These are phyloP conservation scores for Suillus occidentalis DNA, from an alignment of 768 basidiomycete species.

Conservation along the genomic window DNA sequence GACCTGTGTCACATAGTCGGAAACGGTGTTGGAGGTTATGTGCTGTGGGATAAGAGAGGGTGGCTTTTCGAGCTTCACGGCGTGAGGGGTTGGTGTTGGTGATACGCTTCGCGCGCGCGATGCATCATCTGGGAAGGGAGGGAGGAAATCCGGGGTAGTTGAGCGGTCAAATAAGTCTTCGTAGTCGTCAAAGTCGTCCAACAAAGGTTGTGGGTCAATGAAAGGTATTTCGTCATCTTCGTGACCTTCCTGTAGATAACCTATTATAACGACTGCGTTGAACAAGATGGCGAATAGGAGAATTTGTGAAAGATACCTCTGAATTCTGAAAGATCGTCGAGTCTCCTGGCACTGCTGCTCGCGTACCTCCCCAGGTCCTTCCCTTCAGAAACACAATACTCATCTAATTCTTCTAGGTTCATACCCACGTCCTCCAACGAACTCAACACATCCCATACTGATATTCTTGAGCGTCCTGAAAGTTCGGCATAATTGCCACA, in stretches of 20 bases:
- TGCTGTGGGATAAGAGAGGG: constrained; percentile 46
- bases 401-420: constrained; percentile 63
- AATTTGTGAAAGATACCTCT: constrained; percentile 50
- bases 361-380: constrained; percentile 70
- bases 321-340: constrained; percentile 74
- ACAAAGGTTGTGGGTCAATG: constrained; percentile 35
- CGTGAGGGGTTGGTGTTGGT: constrained; percentile 36
- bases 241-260: constrained; percentile 59
- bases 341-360: constrained; percentile 57
- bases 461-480: constrained; percentile 62
- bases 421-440: constrained; percentile 79
- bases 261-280: constrained; percentile 39
- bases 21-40: constrained; percentile 43
- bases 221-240: constrained; percentile 57
- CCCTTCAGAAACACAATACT: constrained; percentile 67
- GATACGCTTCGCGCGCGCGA: constrained; percentile 31
- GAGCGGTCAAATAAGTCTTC: constrained; percentile 27
- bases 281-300: neutral
- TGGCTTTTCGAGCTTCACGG: constrained; percentile 32
- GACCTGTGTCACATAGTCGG: constrained; percentile 70
- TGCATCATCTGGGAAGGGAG: constrained; percentile 32
- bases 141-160: constrained; percentile 34
- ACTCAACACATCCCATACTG: constrained; percentile 57
- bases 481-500: constrained; percentile 76
- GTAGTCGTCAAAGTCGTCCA: constrained; percentile 7